Base-by-base conservation (phyloP, 2,329 filamentous ascomycete species). In the Thielaviopsis ethacetica region DNA sequence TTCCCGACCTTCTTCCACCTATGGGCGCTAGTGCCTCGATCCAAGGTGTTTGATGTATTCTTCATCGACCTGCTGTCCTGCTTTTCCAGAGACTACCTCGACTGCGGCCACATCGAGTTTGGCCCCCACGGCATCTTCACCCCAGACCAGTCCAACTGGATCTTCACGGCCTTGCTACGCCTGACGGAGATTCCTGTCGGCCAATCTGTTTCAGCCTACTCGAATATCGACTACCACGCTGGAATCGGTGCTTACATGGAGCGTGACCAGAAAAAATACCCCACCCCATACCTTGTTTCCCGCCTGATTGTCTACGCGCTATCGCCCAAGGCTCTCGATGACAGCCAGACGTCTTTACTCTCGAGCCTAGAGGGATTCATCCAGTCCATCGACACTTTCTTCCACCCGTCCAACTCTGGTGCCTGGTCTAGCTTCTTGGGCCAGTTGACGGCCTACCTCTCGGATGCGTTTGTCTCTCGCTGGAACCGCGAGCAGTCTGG, bases 381-480 rank as follows among this genome's bases (percentile, higher is more conserved):
- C 64, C 87, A 97, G 69, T 93, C 91, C 2, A 86, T 97, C 53
- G 93, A 98, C 70, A 98, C 93, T 0, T 98, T 98, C 71, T 98
- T 96, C 76, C 93, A 98, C 66, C 93, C 93, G 1, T 98, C 93
- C 2, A 98, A 98, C 69, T 88, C 91, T 57, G 93, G 93, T 15
- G 76, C 76, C 15, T 98, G 93, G 93, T 95, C 91, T 1, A 89
- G 83, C 66, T 86, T 91, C 63, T 75, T 98, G 51, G 86, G 90
- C 2, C 91, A 97, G 70, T 77, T 98, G 58, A 88, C 93, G 5
- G 91, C 91, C 68, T 95, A 95, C 70, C 76, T 98, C 5, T 85
- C 91, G 2, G 93, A 98, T 69, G 91, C 95, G 66, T 98, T 98
- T 69, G 88, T 98, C 51, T 93, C 95, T 73, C 84, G 93, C 57